Evolutionary conservation across 1,284 basidiomycete genomes (phyloP).

Genomic region (Neotropicomus parvogracilis): DNA sequence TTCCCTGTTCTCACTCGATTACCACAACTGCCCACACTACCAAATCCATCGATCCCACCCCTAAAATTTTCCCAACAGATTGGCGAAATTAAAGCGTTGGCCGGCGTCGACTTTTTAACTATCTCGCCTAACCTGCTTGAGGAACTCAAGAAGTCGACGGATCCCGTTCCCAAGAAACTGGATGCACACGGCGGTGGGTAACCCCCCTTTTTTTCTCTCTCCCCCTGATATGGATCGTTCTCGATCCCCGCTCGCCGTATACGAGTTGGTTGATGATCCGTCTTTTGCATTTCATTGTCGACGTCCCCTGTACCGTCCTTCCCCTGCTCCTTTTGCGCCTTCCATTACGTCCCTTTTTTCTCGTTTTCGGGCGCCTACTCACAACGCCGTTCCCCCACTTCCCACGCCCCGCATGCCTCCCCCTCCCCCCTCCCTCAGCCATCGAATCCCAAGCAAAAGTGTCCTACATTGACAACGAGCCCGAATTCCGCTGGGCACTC

Average conservation of each 20-base stretch:
- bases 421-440: constrained; percentile 33
- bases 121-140: constrained; percentile 90
- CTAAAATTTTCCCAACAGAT: constrained; percentile 46
- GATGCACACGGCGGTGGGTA: constrained; percentile 62
- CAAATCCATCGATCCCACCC: constrained; percentile 21
- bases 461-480: constrained; percentile 86
- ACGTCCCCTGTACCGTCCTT: background rate
- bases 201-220: background rate
- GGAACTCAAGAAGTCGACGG: constrained; percentile 82
- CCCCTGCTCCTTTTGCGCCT: background rate
- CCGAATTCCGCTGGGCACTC: constrained; percentile 92
- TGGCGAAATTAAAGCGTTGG: constrained; percentile 92
- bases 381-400: background rate
- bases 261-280: constrained; percentile 4
- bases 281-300: background rate
- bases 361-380: no score
- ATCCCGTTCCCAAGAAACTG: constrained; percentile 82
- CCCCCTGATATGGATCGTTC: background rate
- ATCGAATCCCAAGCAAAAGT: constrained; percentile 72
- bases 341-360: background rate
- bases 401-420: background rate
- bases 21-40: background rate
- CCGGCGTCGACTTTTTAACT: constrained; percentile 96
- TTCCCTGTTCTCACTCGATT: constrained; percentile 1
- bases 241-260: constrained; percentile 5